Conservation (phyloP, 805 yeast genomes). For the Yarrowia porcina region DNA sequence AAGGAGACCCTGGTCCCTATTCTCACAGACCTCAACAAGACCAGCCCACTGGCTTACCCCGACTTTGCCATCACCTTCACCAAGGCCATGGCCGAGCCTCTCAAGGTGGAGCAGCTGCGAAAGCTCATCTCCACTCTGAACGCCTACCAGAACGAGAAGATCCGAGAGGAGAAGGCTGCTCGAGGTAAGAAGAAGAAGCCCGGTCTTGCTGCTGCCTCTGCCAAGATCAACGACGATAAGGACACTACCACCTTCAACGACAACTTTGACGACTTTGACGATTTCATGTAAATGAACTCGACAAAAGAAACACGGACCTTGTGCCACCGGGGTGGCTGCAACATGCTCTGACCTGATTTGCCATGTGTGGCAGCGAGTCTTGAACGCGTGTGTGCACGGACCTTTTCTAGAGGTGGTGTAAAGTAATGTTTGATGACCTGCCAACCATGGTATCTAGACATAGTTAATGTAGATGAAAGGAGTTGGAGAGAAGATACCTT, state of each 20-base stretch:
- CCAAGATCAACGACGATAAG: conserved; percentile 57
- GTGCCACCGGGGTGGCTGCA: conserved; percentile 3
- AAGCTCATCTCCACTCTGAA: conserved; percentile 82
- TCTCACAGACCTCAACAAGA: conserved; percentile 57
- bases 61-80: conserved; percentile 77
- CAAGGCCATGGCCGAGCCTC: conserved; percentile 79
- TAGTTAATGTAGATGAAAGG: not conserved
- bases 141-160: conserved; percentile 78
- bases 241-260: conserved; percentile 51
- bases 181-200: conserved; percentile 97
- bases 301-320: not conserved
- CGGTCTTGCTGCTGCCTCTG: conserved; percentile 66
- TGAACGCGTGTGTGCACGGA: not conserved
- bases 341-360: not conserved
- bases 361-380: not conserved
- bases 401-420: conserved; percentile 6
- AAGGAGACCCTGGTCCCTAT: conserved; percentile 67
- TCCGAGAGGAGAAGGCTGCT: conserved; percentile 83
- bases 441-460: not conserved
- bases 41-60: conserved; percentile 66
- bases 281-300: conserved; percentile 40
- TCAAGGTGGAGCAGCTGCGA: conserved; percentile 75
- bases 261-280: conserved; percentile 43
- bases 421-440: conserved; percentile 8
- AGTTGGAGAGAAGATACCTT: not conserved